Evolutionary conservation across 2,329 filamentous ascomycete genomes (phyloP), one percentile per base, ranked within the genome.

Genomic region (Huntiella moniliformis): DNA sequence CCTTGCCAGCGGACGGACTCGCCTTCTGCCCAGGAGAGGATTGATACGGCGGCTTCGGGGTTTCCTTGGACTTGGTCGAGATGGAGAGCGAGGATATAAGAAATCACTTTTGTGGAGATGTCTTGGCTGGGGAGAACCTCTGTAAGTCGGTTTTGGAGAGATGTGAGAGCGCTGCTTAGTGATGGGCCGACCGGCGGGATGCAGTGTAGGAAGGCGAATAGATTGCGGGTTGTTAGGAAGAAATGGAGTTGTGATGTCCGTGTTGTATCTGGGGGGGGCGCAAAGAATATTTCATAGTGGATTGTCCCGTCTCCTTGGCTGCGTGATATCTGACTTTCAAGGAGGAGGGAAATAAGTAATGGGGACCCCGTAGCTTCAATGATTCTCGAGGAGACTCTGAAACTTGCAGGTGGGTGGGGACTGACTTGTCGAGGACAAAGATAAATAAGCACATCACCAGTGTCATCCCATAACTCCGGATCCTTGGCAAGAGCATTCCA

Each of bases 21-120:
- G n/a, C 64, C 65, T 53, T 83, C 79, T 2, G 74, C 70, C 73
- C 77, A 83, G 0, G 73, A 70, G 3, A 84, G 62, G 12, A 82
- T 60, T 0, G 71, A 69, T 2, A 78, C 66, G 1, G 78, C 77
- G 2, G 65, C 64, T 33, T 73, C 70, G 0, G 73, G 63, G 50
- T 74, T 74, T 46, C 71, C 70, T 8, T 77, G 69, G 8, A 77
- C 65, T 54, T 83, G 77, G 51, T 81, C 75, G 4, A 82, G 68
- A 4, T 70, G 70, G 8, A 71, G 68, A 0, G 66, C 65, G 1
- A 64, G 64, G 2, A 82, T 60, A 54, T 79, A 82, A 31, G 73
- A 67, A 38, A 77, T 65, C 5, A 82, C 68, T 47, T 71, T 72
- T 1, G 66, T 67, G 0, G 76, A 65, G 39, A 70, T 73, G 52